Evolutionary conservation across 192 early-diverging fungal species (phyloP).

Genomic region (Entomortierella parvispora): DNA sequence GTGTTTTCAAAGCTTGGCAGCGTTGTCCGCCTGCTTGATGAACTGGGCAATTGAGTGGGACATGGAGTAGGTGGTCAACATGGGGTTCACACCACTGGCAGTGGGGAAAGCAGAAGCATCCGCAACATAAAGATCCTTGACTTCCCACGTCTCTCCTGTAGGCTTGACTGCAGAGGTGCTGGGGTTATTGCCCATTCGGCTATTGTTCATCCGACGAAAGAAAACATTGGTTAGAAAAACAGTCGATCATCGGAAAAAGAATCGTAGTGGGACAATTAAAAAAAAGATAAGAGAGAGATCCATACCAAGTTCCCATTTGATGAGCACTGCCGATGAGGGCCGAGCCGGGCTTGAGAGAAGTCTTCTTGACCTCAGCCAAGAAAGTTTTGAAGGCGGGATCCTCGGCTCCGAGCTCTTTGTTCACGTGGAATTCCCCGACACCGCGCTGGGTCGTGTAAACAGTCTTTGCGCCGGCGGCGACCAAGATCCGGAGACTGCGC

Average conservation of each 20-base stretch:
- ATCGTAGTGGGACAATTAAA: background rate
- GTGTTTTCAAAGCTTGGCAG: conserved; percentile 17
- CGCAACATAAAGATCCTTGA: conserved; percentile 76
- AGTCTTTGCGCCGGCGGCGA: conserved; percentile 72
- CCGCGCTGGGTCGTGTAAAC: conserved; percentile 64
- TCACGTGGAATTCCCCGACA: conserved; percentile 56
- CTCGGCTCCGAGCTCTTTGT: conserved; percentile 36
- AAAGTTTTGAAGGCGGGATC: conserved; percentile 50
- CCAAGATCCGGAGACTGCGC: conserved; percentile 57
- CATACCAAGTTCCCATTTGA: conserved; percentile 74
- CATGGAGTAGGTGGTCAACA: conserved; percentile 54
- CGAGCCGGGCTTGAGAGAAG: conserved; percentile 45
- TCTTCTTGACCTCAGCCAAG: conserved; percentile 29
- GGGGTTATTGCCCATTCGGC: conserved; percentile 73
- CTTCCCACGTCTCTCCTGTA: conserved; percentile 78
- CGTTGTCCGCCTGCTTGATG: conserved; percentile 20
- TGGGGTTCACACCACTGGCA: conserved; percentile 77
- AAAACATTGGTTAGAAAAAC: background rate
- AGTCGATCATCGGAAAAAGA: background rate
- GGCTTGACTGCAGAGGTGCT: conserved; percentile 69
- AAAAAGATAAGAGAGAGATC: background rate
- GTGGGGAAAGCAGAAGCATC: conserved; percentile 80
- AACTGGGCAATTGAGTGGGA: conserved; percentile 50
- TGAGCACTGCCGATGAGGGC: conserved; percentile 63
- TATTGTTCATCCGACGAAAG: conserved; percentile 10